Base-by-base conservation (phyloP, 2,329 filamentous ascomycete genomes). In the Verticillium nubilum region DNA sequence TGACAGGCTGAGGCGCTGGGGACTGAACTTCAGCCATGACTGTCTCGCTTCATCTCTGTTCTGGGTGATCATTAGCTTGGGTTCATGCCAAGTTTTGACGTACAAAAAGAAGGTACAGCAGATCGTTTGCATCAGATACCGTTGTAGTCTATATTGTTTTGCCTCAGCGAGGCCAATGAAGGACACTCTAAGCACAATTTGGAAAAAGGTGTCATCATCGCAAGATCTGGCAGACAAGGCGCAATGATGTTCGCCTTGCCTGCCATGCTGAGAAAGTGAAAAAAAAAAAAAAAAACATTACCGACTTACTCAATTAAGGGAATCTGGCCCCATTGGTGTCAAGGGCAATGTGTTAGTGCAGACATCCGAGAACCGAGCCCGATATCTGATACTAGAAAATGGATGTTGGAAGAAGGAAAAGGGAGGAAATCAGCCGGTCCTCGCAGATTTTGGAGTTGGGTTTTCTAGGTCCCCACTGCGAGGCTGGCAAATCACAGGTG, bases 71-170 rank as follows among this genome's bases (percentile, higher is more conserved):
- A 63, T 63, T 67, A 66, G 60, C 58, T 58, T 37, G 27, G 52
- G 27, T 26, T 25, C 54, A 54, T 52, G 37, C 31, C 6, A 58
- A 29, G 37, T 9, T 25, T 33, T 25, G 15, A 23, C 35, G 23
- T 23, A 52, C 31, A 55, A 60, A 58, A 58, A 57, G 58, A 66
- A 65, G 29, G 62, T 61, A 56, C 57, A 58, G 26, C 59, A 64
- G 59, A 47, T 47, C 42, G 7, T 67, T 60, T 57, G 70, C 80
- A 84, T 95, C 91, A 95, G 91, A 95, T 95, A 95, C 91, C 91
- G 91, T 95, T 94, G 90, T 95, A 95, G 91, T 95, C 90, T 90
- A 89, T 87, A 85, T 70, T 82, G 82, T 79, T 79, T 81, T 78
- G 84, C 76, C 77, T 81, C 86, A 88, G 76, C 65, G 82, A 85